Percentiles rank a stretch among this genome's conserved stretches.
phyloP scores from a whole-genome alignment of 2,329 filamentous ascomycete species.

The Aureobasidium sp. region DNA sequence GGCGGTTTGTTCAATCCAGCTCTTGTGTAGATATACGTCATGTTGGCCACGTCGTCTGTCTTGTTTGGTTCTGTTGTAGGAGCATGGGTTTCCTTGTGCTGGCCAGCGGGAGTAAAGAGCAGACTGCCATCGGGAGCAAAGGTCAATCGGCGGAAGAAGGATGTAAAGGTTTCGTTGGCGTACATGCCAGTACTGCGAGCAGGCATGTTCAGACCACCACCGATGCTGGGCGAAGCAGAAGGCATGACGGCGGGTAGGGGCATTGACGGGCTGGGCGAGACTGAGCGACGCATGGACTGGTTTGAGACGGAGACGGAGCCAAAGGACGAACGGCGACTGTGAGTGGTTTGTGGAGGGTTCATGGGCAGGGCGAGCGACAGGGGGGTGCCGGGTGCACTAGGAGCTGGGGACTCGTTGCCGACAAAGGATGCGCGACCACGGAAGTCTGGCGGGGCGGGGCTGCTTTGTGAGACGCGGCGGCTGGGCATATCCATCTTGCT shows the following conservation, averaged over 20 bases:
- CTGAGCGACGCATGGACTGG: slow-evolving; percentile 79
- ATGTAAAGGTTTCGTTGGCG: slow-evolving; percentile 96
- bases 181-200: slow-evolving; percentile 88
- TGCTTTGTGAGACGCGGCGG: slow-evolving; percentile 89
- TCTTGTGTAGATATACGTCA: slow-evolving; percentile 97
- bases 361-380: slow-evolving; percentile 91
- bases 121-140: slow-evolving; percentile 97
- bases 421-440: slow-evolving; percentile 71
- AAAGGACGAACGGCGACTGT: slow-evolving; percentile 96
- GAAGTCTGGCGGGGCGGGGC: slow-evolving; percentile 90
- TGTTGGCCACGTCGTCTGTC: slow-evolving; percentile 92
- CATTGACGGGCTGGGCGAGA: slow-evolving; percentile 92
- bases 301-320: slow-evolving; percentile 61
- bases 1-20: slow-evolving; percentile 98
- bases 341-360: slow-evolving; percentile 94
- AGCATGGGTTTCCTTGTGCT: slow-evolving; percentile 85
- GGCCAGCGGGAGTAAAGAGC: slow-evolving; percentile 93
- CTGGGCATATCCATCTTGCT: slow-evolving; percentile 95
- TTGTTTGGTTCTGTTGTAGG: slow-evolving; percentile 75
- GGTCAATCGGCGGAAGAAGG: slow-evolving; percentile 93
- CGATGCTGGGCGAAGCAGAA: slow-evolving; percentile 87
- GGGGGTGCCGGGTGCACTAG: slow-evolving; percentile 94
- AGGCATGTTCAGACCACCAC: slow-evolving; percentile 58
- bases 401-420: slow-evolving; percentile 79
- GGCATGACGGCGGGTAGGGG: slow-evolving; percentile 97